Evolutionary conservation across 345 rosid species (phyloP).

Genomic region (Eucalyptus curtisii): DNA sequence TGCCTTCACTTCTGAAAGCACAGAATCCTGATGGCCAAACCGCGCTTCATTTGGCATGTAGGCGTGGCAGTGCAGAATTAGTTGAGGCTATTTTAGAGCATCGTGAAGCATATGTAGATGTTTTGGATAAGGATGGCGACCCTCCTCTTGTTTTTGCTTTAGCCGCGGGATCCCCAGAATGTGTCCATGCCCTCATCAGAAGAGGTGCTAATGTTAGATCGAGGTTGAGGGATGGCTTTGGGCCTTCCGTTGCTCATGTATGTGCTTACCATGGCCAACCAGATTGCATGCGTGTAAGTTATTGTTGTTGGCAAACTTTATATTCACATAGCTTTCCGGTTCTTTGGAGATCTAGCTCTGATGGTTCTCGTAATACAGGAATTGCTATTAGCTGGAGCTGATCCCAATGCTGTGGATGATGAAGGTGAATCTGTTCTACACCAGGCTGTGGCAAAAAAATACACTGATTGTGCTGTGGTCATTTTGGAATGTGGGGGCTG

Average conservation of each 20-base stretch:
- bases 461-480: constrained; percentile 87
- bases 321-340: background rate
- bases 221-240: constrained; percentile 77
- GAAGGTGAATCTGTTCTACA: constrained; percentile 97
- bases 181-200: constrained; percentile 79
- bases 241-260: constrained; percentile 95
- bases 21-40: constrained; percentile 92
- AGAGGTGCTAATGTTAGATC: constrained; percentile 81
- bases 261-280: constrained; percentile 99
- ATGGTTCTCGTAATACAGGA: constrained; percentile 41
- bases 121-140: constrained; percentile 90
- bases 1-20: constrained; percentile 61
- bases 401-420: constrained; percentile 95
- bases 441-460: constrained; percentile 78
- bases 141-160: constrained; percentile 98
- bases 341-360: background rate
- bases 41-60: constrained; percentile 94
- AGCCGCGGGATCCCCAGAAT: constrained; percentile 96
- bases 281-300: constrained; percentile 93
- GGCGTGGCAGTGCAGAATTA: constrained; percentile 86
- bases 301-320: background rate
- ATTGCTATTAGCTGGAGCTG: constrained; percentile 92
- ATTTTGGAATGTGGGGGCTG: constrained; percentile 88
- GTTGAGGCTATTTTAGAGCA: constrained; percentile 71
- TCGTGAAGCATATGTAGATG: constrained; percentile 63